Base-by-base conservation (phyloP, 2,329 filamentous ascomycete species). In the Cadophora malorum region DNA sequence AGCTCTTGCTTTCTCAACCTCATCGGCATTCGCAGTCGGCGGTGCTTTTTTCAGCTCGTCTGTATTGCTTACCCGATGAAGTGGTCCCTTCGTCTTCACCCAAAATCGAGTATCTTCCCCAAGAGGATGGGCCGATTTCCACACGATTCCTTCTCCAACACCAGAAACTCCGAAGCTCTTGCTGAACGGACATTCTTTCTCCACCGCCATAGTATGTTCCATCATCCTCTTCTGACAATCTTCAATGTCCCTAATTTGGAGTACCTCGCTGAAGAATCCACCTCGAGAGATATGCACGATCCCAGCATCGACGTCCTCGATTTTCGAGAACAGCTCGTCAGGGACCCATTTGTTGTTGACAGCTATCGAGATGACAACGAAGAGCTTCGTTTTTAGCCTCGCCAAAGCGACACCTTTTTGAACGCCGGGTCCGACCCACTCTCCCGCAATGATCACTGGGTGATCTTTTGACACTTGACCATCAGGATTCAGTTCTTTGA, bases 81-180 rank as follows among this genome's bases (percentile, higher is more conserved):
- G 47, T 5, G 67, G 66, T 1, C 73, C 73, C 41, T 75, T 75
- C 2, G 69, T 68, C 47, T 75, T 75, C 0, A 74, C 5, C 74
- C 74, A 75, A 25, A 71, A 74, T 31, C 59, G 65, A 0, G 72
- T 55, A 55, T 74, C 70, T 10, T 67, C 33, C 9, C 72, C 67
- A 1, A 75, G 60, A 5, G 69, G 69, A 21, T 65, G 66, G 6
- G 52, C 50, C 2, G 67, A 67, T 64, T 74, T 74, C 71, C 73
- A 75, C 0, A 75, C 74, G n/a, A 75, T 73, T 1, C 73, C 74
- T 35, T 74, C 73, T 4, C 74, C 73, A 3, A 67, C 45, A 0
- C 74, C 73, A 8, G 41, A 67, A 6, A 73, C 53, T 0, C 69
- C 71, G 28, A 74, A 73, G 5, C 61, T 56, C 55, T 72, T 71